phyloP scores from a whole-genome alignment of 1,284 basidiomycete species.

The Mycena citricolor region DNA sequence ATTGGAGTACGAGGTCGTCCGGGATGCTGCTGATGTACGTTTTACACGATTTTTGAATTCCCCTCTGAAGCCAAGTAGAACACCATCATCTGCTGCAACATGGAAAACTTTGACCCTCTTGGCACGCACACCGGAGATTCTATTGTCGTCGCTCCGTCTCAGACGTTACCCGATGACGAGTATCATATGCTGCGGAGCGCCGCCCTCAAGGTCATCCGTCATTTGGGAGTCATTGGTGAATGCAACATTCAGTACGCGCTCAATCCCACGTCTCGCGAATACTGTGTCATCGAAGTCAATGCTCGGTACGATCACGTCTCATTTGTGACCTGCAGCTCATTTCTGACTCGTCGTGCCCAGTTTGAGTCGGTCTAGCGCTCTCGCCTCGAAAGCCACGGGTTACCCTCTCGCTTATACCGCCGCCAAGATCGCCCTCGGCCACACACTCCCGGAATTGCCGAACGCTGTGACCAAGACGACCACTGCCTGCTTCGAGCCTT shows the following conservation, averaged over 20 bases:
- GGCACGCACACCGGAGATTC: slow-evolving; percentile 99
- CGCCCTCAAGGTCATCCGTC: slow-evolving; percentile 96
- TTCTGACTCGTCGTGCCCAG: slow-evolving; percentile 29
- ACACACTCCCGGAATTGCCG: slow-evolving; percentile 96
- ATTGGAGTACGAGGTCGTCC: slow-evolving; percentile 98
- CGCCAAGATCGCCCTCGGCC: slow-evolving; percentile 98
- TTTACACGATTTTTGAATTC: slow-evolving; percentile 11
- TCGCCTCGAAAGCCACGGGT: slow-evolving; percentile 98
- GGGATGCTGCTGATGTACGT: slow-evolving; percentile 90
- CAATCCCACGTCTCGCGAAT: slow-evolving; percentile 90
- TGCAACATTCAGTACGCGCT: slow-evolving; percentile 99
- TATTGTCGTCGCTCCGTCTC: slow-evolving; percentile 99
- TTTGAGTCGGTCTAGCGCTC: slow-evolving; percentile 74
- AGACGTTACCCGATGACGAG: slow-evolving; percentile 95
- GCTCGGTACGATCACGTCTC: slow-evolving; percentile 60
- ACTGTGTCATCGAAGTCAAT: slow-evolving; percentile 98
- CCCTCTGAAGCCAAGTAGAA: slow-evolving; percentile 47
- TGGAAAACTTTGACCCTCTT: slow-evolving; percentile 99
- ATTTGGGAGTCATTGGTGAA: slow-evolving; percentile 98
- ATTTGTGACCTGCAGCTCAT: too few relatives aligned
- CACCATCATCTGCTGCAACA: slow-evolving; percentile 95
- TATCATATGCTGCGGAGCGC: slow-evolving; percentile 99
- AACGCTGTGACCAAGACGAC: slow-evolving; percentile 99
- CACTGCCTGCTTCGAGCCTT: slow-evolving; percentile 99
- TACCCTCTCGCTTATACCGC: slow-evolving; percentile 99